Evolutionary conservation across 2,329 filamentous ascomycete species (phyloP).

Genomic region (Fusarium sp.): DNA sequence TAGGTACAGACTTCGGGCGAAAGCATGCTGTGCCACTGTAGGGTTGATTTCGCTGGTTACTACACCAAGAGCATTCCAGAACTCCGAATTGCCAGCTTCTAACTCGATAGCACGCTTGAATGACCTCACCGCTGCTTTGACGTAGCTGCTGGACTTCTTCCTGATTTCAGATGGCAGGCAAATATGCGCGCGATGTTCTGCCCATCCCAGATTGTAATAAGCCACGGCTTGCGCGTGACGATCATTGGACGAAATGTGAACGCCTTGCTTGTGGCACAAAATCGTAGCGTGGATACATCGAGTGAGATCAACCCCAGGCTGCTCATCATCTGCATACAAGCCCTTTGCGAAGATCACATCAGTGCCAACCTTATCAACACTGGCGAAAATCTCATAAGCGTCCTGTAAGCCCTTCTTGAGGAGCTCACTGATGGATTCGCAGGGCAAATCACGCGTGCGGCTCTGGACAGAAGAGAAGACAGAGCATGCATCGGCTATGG

Average conservation of each 20-base stretch:
- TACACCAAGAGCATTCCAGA: constrained; percentile 96
- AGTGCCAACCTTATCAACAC: constrained; percentile 71
- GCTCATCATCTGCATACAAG: constrained; percentile 57
- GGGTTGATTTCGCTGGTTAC: constrained; percentile 88
- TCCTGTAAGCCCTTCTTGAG: constrained; percentile 63
- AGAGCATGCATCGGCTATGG: constrained; percentile 86
- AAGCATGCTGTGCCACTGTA: constrained; percentile 89
- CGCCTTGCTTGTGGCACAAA: constrained; percentile 86
- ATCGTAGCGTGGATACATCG: constrained; percentile 76
- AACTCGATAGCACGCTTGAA: constrained; percentile 97
- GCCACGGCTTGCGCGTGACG: constrained; percentile 91
- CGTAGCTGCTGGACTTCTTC: constrained; percentile 71
- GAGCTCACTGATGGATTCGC: constrained; percentile 64
- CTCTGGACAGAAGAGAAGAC: constrained; percentile 83
- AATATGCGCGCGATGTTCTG: constrained; percentile 82
- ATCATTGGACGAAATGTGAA: constrained; percentile 77
- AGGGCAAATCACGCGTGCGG: constrained; percentile 70
- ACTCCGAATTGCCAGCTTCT: constrained; percentile 92
- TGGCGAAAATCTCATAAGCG: constrained; percentile 69
- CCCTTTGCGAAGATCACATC: constrained; percentile 56
- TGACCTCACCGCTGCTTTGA: constrained; percentile 84
- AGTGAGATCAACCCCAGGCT: constrained; percentile 60
- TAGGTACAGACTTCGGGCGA: constrained; percentile 90
- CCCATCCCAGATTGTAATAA: constrained; percentile 97
- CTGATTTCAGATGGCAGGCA: constrained; percentile 64